Percentiles rank a stretch among this genome's conserved stretches.
Conservation (phyloP, 78 protist genomes). For the Isochrysis galbana region DNA sequence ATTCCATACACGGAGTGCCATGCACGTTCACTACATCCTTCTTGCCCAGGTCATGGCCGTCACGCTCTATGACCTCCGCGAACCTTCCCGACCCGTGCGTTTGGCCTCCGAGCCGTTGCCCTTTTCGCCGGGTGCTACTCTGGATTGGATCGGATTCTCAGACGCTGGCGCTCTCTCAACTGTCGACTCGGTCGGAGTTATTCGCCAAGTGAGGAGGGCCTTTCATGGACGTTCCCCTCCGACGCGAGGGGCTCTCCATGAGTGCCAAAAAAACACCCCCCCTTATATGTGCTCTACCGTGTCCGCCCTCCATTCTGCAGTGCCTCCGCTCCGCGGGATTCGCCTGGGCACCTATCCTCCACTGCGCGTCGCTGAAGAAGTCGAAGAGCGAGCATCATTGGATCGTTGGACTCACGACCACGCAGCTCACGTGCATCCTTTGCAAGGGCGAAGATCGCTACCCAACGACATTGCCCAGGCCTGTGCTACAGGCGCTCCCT, state of each 20-base stretch:
- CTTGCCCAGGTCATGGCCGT: background rate
- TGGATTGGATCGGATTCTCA: conserved; percentile 2
- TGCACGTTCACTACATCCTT: too few relatives aligned
- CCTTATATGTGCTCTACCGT: too few relatives aligned
- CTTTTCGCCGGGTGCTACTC: background rate
- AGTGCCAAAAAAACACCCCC: too few relatives aligned
- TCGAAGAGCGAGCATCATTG: background rate
- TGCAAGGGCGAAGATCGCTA: background rate
- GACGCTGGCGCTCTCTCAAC: background rate
- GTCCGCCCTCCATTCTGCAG: too few relatives aligned
- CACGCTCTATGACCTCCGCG: background rate
- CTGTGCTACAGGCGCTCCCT: too few relatives aligned
- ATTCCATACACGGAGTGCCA: too few relatives aligned
- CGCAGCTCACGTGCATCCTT: background rate
- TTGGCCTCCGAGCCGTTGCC: background rate
- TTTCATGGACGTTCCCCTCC: too few relatives aligned
- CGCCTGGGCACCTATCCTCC: background rate
- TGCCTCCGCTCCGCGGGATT: background rate
- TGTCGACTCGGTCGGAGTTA: conserved; percentile 11
- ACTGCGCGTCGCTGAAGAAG: background rate
- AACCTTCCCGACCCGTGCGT: background rate
- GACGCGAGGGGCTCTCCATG: too few relatives aligned
- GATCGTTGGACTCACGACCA: background rate
- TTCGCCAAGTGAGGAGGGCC: too few relatives aligned
- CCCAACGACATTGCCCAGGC: conserved; percentile 16